A percentile compares a stretch with the other conserved stretches of the same genome.
Conservation (phyloP, 139 green algal species). For the Auxenochlorella pyrenoidosa region DNA sequence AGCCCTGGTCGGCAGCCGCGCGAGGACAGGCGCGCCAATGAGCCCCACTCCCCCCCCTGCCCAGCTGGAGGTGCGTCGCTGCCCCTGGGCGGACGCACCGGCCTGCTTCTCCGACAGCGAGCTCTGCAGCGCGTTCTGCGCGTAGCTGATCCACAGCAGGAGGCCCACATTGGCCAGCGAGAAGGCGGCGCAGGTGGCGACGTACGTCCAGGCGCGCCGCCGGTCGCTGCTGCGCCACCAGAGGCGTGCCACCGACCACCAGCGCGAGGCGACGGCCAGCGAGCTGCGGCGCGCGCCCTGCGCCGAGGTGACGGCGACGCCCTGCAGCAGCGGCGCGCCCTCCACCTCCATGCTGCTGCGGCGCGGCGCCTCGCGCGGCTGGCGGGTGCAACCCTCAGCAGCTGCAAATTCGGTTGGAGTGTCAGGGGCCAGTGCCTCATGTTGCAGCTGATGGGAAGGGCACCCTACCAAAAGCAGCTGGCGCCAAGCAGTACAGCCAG, state of each 20-base stretch:
- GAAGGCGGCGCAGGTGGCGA: constrained; percentile 34
- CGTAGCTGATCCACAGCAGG: constrained; percentile 65
- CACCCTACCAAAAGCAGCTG: not conserved
- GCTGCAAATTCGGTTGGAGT: not conserved
- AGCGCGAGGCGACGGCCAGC: not conserved
- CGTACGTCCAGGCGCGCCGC: constrained; percentile 45
- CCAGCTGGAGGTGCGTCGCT: not conserved
- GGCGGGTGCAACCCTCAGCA: no score
- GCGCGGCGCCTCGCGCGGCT: no score
- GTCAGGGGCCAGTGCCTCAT: not conserved
- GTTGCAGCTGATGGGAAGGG: not conserved
- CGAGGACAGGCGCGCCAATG: no score
- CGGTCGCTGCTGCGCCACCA: constrained; percentile 38
- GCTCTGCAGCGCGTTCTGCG: constrained; percentile 75
- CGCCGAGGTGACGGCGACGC: not conserved
- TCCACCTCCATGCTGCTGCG: not conserved
- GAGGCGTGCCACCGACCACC: constrained; percentile 11
- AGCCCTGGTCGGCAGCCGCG: no score
- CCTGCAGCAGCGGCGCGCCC: not conserved
- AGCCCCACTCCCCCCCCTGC: no score
- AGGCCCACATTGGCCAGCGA: constrained; percentile 62
- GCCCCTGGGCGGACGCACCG: constrained; percentile 27
- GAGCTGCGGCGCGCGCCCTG: no score
- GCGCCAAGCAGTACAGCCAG: not conserved
- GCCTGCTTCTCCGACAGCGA: constrained; percentile 73